phyloP scores from a whole-genome alignment of 2,329 filamentous ascomycete genomes.

The Ceratocystis lukuohia region DNA sequence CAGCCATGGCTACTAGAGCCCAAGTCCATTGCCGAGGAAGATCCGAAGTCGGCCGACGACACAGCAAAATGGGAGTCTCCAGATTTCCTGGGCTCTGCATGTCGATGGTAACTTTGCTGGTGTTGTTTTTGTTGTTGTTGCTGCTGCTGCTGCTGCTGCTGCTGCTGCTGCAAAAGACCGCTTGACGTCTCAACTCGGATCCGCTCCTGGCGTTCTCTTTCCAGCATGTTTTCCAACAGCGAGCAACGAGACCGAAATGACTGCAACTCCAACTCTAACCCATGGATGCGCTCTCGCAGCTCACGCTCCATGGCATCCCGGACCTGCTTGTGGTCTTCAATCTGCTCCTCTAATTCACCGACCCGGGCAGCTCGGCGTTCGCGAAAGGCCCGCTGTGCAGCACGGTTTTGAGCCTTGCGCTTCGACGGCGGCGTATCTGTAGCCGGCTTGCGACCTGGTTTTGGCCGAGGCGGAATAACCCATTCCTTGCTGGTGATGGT shows the following conservation, averaged over 20 bases:
- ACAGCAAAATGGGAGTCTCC: constrained; percentile 12
- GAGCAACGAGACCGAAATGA: constrained; percentile 49
- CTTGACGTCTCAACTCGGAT: constrained; percentile 32
- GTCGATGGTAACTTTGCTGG: constrained; percentile 23
- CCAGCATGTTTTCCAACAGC: constrained; percentile 49
- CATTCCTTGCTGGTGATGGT: constrained; percentile 71
- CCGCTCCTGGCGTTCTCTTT: constrained; percentile 41
- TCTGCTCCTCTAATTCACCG: constrained; percentile 56
- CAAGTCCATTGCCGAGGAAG: neutral
- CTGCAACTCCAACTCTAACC: constrained; percentile 52
- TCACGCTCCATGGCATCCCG: constrained; percentile 45
- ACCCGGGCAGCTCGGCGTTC: constrained; percentile 77
- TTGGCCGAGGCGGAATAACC: constrained; percentile 70
- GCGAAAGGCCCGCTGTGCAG: constrained; percentile 79
- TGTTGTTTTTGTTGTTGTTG: constrained; percentile 22
- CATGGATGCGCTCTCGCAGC: constrained; percentile 41
- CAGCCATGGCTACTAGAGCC: constrained; percentile 1
- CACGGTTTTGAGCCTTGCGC: constrained; percentile 86
- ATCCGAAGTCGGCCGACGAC: constrained; percentile 9
- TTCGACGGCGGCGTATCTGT: constrained; percentile 88
- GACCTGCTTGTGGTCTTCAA: constrained; percentile 46
- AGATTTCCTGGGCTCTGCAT: constrained; percentile 16
- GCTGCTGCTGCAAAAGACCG: constrained; percentile 26
- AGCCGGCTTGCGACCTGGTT: constrained; percentile 85
- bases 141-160: constrained; percentile 19